Percentiles rank a stretch among this genome's conserved stretches.
phyloP scores from a whole-genome alignment of 2,329 filamentous ascomycete genomes.

The Gliomastix tumulicola region DNA sequence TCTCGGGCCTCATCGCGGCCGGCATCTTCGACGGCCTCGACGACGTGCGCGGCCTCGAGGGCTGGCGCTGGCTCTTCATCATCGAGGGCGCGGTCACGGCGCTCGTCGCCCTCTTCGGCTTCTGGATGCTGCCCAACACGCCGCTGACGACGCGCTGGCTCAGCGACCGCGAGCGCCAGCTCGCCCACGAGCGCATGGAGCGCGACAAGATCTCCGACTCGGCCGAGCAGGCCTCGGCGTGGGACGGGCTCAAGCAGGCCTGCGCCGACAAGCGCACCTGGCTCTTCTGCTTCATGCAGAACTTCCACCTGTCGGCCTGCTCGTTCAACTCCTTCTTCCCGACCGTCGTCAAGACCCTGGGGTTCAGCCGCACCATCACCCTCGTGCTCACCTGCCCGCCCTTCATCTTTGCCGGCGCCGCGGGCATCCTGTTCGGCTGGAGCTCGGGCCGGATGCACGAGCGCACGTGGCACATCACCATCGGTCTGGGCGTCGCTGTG shows the following conservation, averaged over 20 bases:
- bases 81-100: slow-evolving; percentile 49
- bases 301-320: slow-evolving; percentile 44
- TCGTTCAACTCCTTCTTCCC: slow-evolving; percentile 38
- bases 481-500: slow-evolving; percentile 30
- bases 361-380: slow-evolving; percentile 40
- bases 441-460: slow-evolving; percentile 41
- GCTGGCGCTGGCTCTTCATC: slow-evolving; percentile 50
- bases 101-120: slow-evolving; percentile 17
- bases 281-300: slow-evolving; percentile 48
- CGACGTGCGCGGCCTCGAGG: slow-evolving; percentile 42
- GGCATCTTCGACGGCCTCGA: slow-evolving; percentile 44
- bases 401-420: slow-evolving; percentile 39
- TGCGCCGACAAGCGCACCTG: slow-evolving; percentile 42
- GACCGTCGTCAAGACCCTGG: slow-evolving; percentile 38
- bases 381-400: slow-evolving; percentile 45
- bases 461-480: slow-evolving; percentile 41
- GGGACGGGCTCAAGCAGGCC: slow-evolving; percentile 41
- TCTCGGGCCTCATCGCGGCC: slow-evolving; percentile 55
- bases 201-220: slow-evolving; percentile 42
- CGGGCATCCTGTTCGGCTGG: slow-evolving; percentile 39
- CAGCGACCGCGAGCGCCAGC: slow-evolving; percentile 36
- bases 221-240: slow-evolving; percentile 28
- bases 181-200: slow-evolving; percentile 39
- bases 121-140: slow-evolving; percentile 24
- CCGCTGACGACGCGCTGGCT: slow-evolving; percentile 36